Evolutionary conservation across 768 basidiomycete genomes (phyloP).

Genomic region (Mycena rebaudengoi): DNA sequence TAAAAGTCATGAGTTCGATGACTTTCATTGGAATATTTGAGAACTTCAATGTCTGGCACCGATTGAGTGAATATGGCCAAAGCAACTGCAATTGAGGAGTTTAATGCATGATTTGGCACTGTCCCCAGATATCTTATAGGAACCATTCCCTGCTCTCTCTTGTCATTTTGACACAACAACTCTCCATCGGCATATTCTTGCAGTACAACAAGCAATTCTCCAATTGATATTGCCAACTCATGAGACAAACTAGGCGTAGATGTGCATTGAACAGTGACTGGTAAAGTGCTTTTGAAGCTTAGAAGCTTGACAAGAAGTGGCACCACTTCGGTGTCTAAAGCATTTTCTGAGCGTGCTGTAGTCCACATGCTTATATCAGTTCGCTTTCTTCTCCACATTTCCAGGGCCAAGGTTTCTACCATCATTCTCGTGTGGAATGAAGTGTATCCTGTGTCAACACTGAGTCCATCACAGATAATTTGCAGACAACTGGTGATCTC

Average conservation of each 20-base stretch:
- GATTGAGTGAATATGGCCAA: conserved; percentile 9
- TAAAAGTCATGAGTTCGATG: conserved; percentile 3
- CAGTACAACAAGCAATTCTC: conserved; percentile 5
- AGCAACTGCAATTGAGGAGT: conserved; percentile 14
- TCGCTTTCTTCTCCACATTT: conserved; percentile 15
- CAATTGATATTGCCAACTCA: background rate
- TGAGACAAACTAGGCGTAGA: background rate
- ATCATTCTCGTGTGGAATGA: conserved; percentile 13
- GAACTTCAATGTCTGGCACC: conserved; percentile 4
- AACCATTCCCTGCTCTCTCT: conserved; percentile 8
- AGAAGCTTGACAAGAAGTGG: conserved; percentile 17
- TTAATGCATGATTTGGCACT: conserved; percentile 6
- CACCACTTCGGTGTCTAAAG: conserved; percentile 11
- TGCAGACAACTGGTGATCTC: conserved; percentile 11
- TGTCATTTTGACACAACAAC: conserved; percentile 10
- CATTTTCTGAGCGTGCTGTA: conserved; percentile 12
- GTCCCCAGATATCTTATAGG: conserved; percentile 1
- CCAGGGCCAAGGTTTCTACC: conserved; percentile 16
- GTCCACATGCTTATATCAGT: conserved; percentile 21
- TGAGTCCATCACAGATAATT: conserved; percentile 1
- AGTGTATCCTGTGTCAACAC: conserved; percentile 1
- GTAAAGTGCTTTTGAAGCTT: conserved; percentile 1
- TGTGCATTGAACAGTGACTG: background rate
- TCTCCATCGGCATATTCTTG: conserved; percentile 11
- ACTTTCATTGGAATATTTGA: conserved; percentile 6